Evolutionary conservation across 2,329 filamentous ascomycete genomes (phyloP), one percentile per base, ranked within the genome.

Genomic region (Cladosporium phlei): DNA sequence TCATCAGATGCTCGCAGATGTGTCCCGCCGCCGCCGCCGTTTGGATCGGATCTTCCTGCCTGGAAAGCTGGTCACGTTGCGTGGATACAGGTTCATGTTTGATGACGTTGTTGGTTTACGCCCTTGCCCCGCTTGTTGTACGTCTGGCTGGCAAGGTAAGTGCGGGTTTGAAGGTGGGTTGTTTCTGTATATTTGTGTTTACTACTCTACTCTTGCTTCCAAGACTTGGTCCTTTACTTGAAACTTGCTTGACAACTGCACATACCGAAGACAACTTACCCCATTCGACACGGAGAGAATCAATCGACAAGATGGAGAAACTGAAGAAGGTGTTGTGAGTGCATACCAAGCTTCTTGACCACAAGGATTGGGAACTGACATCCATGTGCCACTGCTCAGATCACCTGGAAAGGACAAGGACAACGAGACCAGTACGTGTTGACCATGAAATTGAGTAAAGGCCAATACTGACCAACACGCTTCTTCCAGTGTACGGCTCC

Each of bases 291-390:
- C 20, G 40, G 21, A 30, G 27, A n/a, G 2, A 38, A 25, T 17
- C 43, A 19, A 21, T 34, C 5, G 19, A 14, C 12, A 45, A 28
- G 14, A 72, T 72, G 70, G 64, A 72, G 47, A 70, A 70, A 60
- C 55, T 73, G 46, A 72, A 71, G 64, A 65, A 62, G 54, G 58
- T 71, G 44, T 57, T 72, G 68, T 70, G 54, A 53, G 67, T 55
- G n/a, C n/a, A 29, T 28, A 9, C 12, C 3, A 4, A 8, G 16
- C 30, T 16, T n/a, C 17, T 17, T 14, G 22, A 43, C 17, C 5
- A 8, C 11, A 17, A 30, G 33, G 12, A 5, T 21, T 11, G 14
- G 16, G 19, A 14, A 38, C 5, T 39, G 12, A 38, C 22, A 16
- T 19, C 14, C 22, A 11, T 27, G 22, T 30, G n/a, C 16, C 30